Conservation (phyloP, 2,329 filamentous ascomycete species). For the Fusarium sp. region DNA sequence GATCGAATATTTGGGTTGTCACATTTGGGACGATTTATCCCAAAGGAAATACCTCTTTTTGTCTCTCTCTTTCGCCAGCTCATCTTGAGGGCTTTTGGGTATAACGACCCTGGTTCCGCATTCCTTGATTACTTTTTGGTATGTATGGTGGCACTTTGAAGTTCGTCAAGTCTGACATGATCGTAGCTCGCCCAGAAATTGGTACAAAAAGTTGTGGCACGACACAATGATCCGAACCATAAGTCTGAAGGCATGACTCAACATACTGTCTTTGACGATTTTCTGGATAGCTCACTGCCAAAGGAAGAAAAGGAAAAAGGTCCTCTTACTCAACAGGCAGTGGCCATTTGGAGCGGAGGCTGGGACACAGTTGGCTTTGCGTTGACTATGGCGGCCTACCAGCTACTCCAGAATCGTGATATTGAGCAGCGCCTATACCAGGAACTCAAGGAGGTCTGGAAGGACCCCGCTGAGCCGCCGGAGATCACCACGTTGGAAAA, state of each 20-base stretch:
- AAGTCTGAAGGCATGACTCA: background rate
- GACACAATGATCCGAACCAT: background rate
- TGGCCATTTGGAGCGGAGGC: slow-evolving; percentile 12
- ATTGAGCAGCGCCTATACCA: background rate
- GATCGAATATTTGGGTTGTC: background rate
- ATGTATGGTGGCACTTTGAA: background rate
- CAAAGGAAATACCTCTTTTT: slow-evolving; percentile 2
- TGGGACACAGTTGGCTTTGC: slow-evolving; percentile 10
- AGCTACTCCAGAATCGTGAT: background rate
- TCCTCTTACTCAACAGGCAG: slow-evolving; percentile 6
- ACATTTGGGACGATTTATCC: slow-evolving; percentile 7
- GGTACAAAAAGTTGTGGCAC: background rate
- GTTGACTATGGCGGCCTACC: background rate
- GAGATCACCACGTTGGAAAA: background rate
- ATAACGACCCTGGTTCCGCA: slow-evolving; percentile 3
- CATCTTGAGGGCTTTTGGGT: background rate
- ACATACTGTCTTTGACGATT: slow-evolving; percentile 3
- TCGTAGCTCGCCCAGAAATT: background rate
- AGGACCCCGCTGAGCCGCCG: background rate
- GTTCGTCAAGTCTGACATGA: background rate
- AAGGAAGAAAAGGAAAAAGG: slow-evolving; percentile 1
- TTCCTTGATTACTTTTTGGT: slow-evolving; percentile 2
- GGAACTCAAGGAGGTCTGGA: background rate
- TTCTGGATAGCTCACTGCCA: background rate
- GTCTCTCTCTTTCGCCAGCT: background rate